Base-by-base conservation (phyloP, 1,284 basidiomycete species). In the Malassezia slooffiae region DNA sequence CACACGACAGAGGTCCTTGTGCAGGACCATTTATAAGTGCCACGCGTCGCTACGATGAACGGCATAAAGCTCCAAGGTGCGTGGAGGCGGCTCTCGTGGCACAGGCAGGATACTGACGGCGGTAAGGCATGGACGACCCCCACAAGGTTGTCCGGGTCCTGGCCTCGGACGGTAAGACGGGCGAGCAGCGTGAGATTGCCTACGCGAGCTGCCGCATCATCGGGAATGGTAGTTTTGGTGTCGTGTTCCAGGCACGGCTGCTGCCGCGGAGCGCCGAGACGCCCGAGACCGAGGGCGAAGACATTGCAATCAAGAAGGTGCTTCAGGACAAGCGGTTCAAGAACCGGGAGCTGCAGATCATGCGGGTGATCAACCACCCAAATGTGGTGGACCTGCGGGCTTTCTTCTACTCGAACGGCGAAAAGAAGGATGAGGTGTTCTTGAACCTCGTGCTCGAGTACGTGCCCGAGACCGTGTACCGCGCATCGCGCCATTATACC, bases 341-440 rank as follows among this genome's bases (percentile, higher is more conserved):
- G 91, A 97, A 97, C 75, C 91, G 91, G 67, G 91, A 99, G 74
- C 77, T 99, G 45, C 93, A 97, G 75, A 97, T 99, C 72, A 99
- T 99, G 91, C 80, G 90, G 65, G 81, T 96, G 41, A 88, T 97
- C 40, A 80, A 80, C 57, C 91, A 97, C 75, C 93, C 93, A 41
- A 97, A 97, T 70, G 91, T 97, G 32, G 88, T 93, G 62, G 91
- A 96, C 67, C 80, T 99, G 56, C 84, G 85, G 63, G 89, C 90
- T 3, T 99, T 93, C 75, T 99, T 97, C 76, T 97, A 99, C 73
- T 90, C 91, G 43, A 95, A 90, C 67, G 91, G 91, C 46, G 93
- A 97, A 75, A 96, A 96, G 86, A 96, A 96, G 78, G 91, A 99
- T 73, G 91, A 99, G 77, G 89, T 99, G 46, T 99, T 93, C 75